Conservation (phyloP, 2,329 filamentous ascomycete species). For the Fusarium buxicola region DNA sequence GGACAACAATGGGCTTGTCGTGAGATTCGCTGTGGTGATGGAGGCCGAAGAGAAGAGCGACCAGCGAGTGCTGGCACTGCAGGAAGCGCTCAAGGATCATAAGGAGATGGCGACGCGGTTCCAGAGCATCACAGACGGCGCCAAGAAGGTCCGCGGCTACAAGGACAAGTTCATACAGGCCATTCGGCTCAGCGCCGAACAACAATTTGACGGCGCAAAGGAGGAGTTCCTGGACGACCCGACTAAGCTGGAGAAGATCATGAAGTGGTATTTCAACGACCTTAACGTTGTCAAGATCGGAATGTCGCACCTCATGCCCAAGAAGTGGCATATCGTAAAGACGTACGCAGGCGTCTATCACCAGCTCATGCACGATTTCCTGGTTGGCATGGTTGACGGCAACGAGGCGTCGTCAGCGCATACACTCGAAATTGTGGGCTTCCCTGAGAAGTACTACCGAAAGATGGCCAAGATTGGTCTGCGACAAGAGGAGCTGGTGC, state of each 20-base stretch:
- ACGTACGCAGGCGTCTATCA: constrained; percentile 94
- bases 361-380: constrained; percentile 92
- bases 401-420: constrained; percentile 86
- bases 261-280: constrained; percentile 99
- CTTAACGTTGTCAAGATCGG: constrained; percentile 93
- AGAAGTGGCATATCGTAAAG: constrained; percentile 95
- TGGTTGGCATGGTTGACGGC: constrained; percentile 85
- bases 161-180: constrained; percentile 93
- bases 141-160: constrained; percentile 92
- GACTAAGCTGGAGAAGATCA: constrained; percentile 82
- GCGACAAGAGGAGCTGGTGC: constrained; percentile 77
- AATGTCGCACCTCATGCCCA: constrained; percentile 91
- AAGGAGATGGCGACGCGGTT: constrained; percentile 93
- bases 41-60: constrained; percentile 98
- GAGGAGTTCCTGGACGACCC: constrained; percentile 87
- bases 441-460: constrained; percentile 94
- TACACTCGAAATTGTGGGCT: constrained; percentile 91
- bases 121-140: constrained; percentile 93
- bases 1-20: constrained; percentile 89
- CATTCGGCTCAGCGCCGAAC: constrained; percentile 78
- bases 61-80: constrained; percentile 87
- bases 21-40: constrained; percentile 90
- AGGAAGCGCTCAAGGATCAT: constrained; percentile 95
- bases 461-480: constrained; percentile 95
- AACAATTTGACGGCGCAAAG: constrained; percentile 77